Base-by-base conservation (phyloP, 2,329 filamentous ascomycete species). In the Venturia carpophila region DNA sequence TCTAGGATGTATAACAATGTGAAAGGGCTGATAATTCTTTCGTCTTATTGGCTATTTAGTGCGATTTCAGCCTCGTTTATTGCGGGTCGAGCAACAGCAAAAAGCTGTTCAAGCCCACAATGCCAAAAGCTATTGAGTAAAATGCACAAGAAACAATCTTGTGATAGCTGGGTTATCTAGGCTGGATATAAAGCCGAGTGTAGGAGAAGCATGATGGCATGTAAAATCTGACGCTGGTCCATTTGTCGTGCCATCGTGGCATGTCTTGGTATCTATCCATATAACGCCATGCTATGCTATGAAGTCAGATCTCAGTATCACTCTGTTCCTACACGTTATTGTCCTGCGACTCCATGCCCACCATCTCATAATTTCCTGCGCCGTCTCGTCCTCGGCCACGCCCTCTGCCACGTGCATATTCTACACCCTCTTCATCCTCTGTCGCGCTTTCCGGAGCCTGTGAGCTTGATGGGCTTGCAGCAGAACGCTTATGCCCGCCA, bases 401-500 rank as follows among this genome's bases (percentile, higher is more conserved):
- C 37, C 62, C 61, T 58, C 62, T n/a, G 10, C 65, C 65, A n/a
- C 62, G 65, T 24, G 19, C 24, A 52, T 67, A 74, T 37, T 58
- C 52, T 27, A 37, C 52, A 5, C 73, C 75, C 41, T 76, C 75
- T 60, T 76, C 76, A 30, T 69, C 66, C 64, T 65, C 69, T 10
- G 68, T 64, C 13, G 66, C 24, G 55, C 69, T 60, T 63, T 65
- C 62, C 2, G 70, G 65, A 55, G 67, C 60, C 42, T 68, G 68
- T 11, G 66, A 69, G 66, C 39, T 66, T 24, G 69, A 65, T 17
- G 45, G 24, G 19, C n/a, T 42, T 24, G 64, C 47, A 65, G 56
- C 10, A n/a, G 49, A 47, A 43, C 71, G 73, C 9, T 71, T 70
- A 56, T 77, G 79, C 2, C 88, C 88, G 24, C 91, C 91, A 73